Evolutionary conservation across 176 grass and related monocot genomes (phyloP).

Genomic region (Raddia guianensis): DNA sequence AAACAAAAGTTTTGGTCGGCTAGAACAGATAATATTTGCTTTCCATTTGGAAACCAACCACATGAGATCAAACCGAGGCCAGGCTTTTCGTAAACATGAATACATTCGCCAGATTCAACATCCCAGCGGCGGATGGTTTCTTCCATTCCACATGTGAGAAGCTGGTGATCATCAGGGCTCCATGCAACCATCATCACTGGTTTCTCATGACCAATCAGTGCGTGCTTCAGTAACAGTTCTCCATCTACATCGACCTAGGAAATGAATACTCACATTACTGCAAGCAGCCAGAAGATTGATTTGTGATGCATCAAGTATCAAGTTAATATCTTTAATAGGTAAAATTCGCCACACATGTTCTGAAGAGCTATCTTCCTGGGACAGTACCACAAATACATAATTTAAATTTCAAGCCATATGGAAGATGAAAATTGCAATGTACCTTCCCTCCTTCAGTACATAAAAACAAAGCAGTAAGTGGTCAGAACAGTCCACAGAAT

Average conservation of each 20-base stretch:
- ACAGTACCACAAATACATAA: neutral
- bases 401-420: neutral
- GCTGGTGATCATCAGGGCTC: slow-evolving; percentile 81
- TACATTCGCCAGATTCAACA: slow-evolving; percentile 70
- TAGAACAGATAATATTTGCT: slow-evolving; percentile 59
- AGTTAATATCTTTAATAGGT: neutral
- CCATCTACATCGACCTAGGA: slow-evolving; percentile 76
- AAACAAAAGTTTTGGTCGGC: slow-evolving; percentile 58
- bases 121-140: slow-evolving; percentile 81
- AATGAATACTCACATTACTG: slow-evolving; percentile 41
- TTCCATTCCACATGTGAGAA: slow-evolving; percentile 91
- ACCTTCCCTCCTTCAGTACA: neutral
- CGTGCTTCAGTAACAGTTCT: slow-evolving; percentile 62
- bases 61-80: slow-evolving; percentile 63
- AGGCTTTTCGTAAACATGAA: slow-evolving; percentile 69
- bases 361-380: slow-evolving; percentile 7
- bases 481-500: neutral
- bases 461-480: neutral
- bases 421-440: neutral
- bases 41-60: slow-evolving; percentile 77
- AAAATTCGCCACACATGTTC: neutral
- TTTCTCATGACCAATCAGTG: slow-evolving; percentile 65
- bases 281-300: slow-evolving; percentile 25
- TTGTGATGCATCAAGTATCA: slow-evolving; percentile 29
- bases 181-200: slow-evolving; percentile 81